Conservation (phyloP, 1,139 yeast genomes). For the Zygoascus hellenicus region DNA sequence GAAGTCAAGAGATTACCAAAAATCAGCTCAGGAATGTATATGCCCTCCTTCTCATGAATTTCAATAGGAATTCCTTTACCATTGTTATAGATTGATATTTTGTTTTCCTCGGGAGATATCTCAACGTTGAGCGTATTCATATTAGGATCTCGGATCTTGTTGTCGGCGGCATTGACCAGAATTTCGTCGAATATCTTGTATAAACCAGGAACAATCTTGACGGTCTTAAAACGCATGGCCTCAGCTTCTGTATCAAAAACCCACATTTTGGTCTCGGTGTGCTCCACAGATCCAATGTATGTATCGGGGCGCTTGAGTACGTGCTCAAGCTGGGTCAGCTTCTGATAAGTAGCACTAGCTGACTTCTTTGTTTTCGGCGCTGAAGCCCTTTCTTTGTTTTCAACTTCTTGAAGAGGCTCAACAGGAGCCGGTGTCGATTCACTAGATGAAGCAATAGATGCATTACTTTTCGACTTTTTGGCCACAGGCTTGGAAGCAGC, state of each 20-base stretch:
- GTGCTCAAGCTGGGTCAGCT: conserved; percentile 91
- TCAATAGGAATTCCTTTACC: conserved; percentile 96
- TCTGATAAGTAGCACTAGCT: conserved; percentile 83
- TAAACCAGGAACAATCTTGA: conserved; percentile 87
- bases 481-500: conserved; percentile 9
- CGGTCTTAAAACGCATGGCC: conserved; percentile 57
- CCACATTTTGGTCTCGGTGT: conserved; percentile 79
- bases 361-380: conserved; percentile 24
- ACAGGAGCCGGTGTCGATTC: conserved; percentile 11
- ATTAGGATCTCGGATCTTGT: conserved; percentile 87
- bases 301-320: conserved; percentile 97
- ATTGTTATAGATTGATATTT: conserved; percentile 80
- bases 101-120: conserved; percentile 68
- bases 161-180: conserved; percentile 96
- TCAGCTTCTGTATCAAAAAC: conserved; percentile 64
- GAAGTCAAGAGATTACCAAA: conserved; percentile 95
- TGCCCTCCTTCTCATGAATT: conserved; percentile 84
- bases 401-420: conserved; percentile 13
- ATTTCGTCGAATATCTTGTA: conserved; percentile 97
- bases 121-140: conserved; percentile 82
- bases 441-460: conserved; percentile 14
- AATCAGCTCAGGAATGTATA: conserved; percentile 92
- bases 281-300: conserved; percentile 91
- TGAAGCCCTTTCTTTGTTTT: conserved; percentile 1
- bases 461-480: conserved; percentile 16